Base-by-base conservation (phyloP, 805 yeast genomes). In the Dipodascus albidus region DNA sequence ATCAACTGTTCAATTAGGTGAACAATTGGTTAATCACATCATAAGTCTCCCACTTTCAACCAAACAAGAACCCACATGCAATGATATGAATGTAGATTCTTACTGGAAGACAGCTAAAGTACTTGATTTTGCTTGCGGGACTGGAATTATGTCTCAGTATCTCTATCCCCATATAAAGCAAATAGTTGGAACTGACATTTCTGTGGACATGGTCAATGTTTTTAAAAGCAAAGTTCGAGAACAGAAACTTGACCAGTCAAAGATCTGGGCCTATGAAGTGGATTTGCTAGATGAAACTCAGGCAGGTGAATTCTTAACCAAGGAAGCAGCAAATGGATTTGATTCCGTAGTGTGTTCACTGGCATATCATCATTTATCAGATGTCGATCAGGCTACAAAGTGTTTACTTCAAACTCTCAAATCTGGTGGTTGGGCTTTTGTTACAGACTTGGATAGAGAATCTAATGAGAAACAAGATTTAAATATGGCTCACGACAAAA, bases 41-140 rank as follows among this genome's bases (percentile, higher is more conserved):
- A 11, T 14, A 11, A 38, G 6, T 11, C 17, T 4, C 44, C 20
- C 6, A 14, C n/a, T n/a, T n/a, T 9, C 9, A 9, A 9, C 38
- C 15, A 9, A 9, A 9, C 14, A 31, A 9, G 38, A 31, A 9
- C 14, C 9, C 38, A 15, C 9, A 9, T 9, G 15, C 15, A 15
- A 31, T 31, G 38, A 31, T 31, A 9, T 31, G 15, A 15, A 31
- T 15, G 44, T 38, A 8, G 20, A 38, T 14, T 17, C 44, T n/a
- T 38, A 11, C n/a, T 38, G 44, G 44, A 38, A 38, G n/a, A n/a
- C 44, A 38, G 44, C 44, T 38, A n/a, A 14, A 38, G 44, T 38
- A 3, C 20, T 38, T 38, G 44, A 38, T 14, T 38, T 38, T 38
- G 44, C 44, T 6, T 38, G 44, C 20, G 44, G 44, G 6, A 38